Base-by-base conservation (phyloP, 441 rosid species). In the Manihot esculenta region DNA sequence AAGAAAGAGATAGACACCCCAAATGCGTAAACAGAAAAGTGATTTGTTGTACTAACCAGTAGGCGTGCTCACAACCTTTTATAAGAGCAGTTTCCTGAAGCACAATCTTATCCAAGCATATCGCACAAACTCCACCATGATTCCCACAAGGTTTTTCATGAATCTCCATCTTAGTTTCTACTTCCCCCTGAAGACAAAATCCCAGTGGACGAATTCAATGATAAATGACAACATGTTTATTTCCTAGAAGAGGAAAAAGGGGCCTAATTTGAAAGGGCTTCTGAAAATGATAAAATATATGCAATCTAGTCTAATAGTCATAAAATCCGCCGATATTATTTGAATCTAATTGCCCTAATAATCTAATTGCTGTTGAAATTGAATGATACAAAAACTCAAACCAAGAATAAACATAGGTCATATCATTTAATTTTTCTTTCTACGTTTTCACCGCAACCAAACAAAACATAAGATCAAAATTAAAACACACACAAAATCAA, bases 51-150 rank as follows among this genome's bases (percentile, higher is more conserved):
- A 77, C 93, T 74, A 78, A 86, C 96, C 96, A 89, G 82, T 89
- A 89, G n/a, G 91, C 83, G 44, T 89, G 93, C 83, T 89, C 91
- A 81, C 93, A 89, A 70, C 86, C 93, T 77, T 84, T 86, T 66
- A 89, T 71, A 54, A 88, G 87, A 59, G 96, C 93, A 64, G 84
- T 86, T 74, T 89, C 96, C 80, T 81, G 79, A 54, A 89, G 87
- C 70, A 69, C 82, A 62, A 86, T 89, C 80, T 86, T 79, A 71
- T 88, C 84, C 81, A 89, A 78, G 73, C 96, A 89, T 30, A 89
- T 89, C 0, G 89, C 91, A 51, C 96, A 89, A 63, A 79, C 72
- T 61, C 88, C 96, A 44, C 79, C 82, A 75, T 81, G 84, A 76
- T 77, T 72, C 23, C 78, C 88, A 76, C 73, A 83, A 41, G 76